A percentile compares a stretch with the other conserved stretches of the same genome.
Evolutionary conservation across 257 asterid genomes (phyloP).

Genomic region (Gentiana macrophylla): DNA sequence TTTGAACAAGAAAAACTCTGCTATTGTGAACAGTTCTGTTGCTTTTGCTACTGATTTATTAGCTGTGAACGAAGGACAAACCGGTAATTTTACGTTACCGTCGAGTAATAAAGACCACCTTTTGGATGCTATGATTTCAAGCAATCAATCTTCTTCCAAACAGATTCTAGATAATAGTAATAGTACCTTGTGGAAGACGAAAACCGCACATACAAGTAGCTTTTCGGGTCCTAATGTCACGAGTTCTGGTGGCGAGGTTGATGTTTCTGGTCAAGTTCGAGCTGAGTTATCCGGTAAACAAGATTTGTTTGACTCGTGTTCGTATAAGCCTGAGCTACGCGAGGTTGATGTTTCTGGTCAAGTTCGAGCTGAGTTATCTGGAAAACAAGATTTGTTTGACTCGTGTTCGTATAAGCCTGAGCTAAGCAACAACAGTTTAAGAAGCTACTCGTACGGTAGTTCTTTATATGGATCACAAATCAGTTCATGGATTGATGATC

Average conservation of each 20-base stretch:
- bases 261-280: too few species aligned
- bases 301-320: conserved; percentile 14
- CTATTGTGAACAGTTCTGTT: conserved; percentile 22
- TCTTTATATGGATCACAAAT: conserved; percentile 62
- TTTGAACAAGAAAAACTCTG: conserved; percentile 18
- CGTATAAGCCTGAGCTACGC: too few species aligned
- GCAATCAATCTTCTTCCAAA: conserved; percentile 22
- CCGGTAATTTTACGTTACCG: conserved; percentile 42
- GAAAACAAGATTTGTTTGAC: conserved; percentile 33
- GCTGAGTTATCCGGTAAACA: conserved; percentile 17
- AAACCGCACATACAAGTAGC: conserved; percentile 33
- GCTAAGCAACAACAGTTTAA: conserved; percentile 37
- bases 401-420: conserved; percentile 23
- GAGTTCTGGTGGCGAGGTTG: conserved; percentile 26
- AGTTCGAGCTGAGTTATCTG: conserved; percentile 43
- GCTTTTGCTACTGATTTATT: conserved; percentile 24
- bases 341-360: conserved; percentile 31
- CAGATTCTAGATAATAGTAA: conserved; percentile 33
- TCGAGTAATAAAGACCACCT: conserved; percentile 42
- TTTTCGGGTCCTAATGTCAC: conserved; percentile 35
- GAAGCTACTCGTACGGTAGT: conserved; percentile 45
- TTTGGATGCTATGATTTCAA: conserved; percentile 64
- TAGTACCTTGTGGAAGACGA: conserved; percentile 42
- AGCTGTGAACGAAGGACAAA: conserved; percentile 28
- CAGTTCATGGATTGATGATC: conserved; percentile 66